These are phyloP conservation scores for Bacidia rubella DNA, from an alignment of 495 filamentous ascomycete species.

Conservation along the genomic window DNA sequence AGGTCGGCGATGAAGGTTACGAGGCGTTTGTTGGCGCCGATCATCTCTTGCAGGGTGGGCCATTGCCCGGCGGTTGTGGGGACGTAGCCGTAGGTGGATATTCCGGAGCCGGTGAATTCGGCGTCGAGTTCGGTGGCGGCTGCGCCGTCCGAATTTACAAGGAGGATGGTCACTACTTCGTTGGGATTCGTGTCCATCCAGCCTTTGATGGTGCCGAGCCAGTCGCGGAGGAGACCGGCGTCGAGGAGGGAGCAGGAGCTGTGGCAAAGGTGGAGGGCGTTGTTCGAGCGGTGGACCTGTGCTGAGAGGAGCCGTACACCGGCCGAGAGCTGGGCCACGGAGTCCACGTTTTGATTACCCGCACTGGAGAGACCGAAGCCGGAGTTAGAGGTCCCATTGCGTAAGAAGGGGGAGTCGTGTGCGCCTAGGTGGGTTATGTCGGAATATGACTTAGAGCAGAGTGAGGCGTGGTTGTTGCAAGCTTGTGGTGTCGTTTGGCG, in stretches of 20 bases:
- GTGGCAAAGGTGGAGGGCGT: constrained; percentile 53
- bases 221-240: constrained; percentile 48
- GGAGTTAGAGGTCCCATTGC: constrained; percentile 24
- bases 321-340: constrained; percentile 53
- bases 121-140: constrained; percentile 38
- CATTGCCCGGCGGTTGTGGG: constrained; percentile 39
- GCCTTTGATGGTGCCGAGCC: constrained; percentile 45
- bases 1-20: constrained; percentile 51
- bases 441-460: constrained; percentile 45
- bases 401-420: constrained; percentile 48
- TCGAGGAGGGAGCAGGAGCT: constrained; percentile 49
- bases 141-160: constrained; percentile 58
- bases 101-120: constrained; percentile 42
- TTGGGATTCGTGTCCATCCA: constrained; percentile 58
- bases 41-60: constrained; percentile 59
- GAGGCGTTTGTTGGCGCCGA: constrained; percentile 47
- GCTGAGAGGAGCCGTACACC: constrained; percentile 59
- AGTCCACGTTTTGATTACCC: constrained; percentile 55
- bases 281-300: constrained; percentile 51
- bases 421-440: constrained; percentile 52
- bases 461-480: constrained; percentile 50
- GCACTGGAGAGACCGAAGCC: constrained; percentile 36
- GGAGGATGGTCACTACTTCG: constrained; percentile 62
- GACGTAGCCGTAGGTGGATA: constrained; percentile 48
- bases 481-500: constrained; percentile 4